These are phyloP conservation scores for Xerocomellus chrysenteron DNA, from an alignment of 768 basidiomycete species.

Conservation along the genomic window DNA sequence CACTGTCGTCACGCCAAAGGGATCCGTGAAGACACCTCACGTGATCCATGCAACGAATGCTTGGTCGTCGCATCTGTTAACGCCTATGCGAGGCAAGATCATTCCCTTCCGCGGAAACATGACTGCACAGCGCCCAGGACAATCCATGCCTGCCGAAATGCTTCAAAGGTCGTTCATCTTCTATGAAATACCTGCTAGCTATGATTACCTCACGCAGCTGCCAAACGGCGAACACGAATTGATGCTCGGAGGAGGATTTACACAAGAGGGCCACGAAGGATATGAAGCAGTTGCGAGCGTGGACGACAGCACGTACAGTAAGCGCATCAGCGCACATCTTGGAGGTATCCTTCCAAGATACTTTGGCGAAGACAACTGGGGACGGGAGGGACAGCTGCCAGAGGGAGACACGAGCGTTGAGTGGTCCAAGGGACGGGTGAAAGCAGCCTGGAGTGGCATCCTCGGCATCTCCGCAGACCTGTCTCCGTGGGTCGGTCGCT, in stretches of 20 bases:
- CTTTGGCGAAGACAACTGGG: conserved; percentile 49
- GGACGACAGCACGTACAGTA: conserved; percentile 38
- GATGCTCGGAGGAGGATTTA: conserved; percentile 63
- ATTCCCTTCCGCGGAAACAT: conserved; percentile 59
- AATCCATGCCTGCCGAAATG: conserved; percentile 33
- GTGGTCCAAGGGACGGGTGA: conserved; percentile 49
- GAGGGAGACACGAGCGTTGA: conserved; percentile 8
- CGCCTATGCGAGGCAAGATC: conserved; percentile 59
- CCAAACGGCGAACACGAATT: conserved; percentile 46
- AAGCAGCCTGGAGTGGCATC: conserved; percentile 63
- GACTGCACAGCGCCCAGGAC: conserved; percentile 62
- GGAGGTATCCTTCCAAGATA: conserved; percentile 50
- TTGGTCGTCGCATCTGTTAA: conserved; percentile 72
- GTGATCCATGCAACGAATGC: conserved; percentile 86
- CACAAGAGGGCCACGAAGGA: conserved; percentile 31
- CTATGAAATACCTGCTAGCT: conserved; percentile 43
- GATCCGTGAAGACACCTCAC: conserved; percentile 54
- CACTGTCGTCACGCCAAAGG: conserved; percentile 59
- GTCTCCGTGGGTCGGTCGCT: conserved; percentile 70
- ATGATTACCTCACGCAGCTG: conserved; percentile 71
- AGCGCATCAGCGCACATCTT: conserved; percentile 36
- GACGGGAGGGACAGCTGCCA: conserved; percentile 29
- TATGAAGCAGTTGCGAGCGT: conserved; percentile 37
- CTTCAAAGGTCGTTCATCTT: conserved; percentile 56
- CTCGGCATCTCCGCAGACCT: conserved; percentile 61